Base-by-base conservation (phyloP, 2,329 filamentous ascomycete species). In the Hymenoscyphus scutula region DNA sequence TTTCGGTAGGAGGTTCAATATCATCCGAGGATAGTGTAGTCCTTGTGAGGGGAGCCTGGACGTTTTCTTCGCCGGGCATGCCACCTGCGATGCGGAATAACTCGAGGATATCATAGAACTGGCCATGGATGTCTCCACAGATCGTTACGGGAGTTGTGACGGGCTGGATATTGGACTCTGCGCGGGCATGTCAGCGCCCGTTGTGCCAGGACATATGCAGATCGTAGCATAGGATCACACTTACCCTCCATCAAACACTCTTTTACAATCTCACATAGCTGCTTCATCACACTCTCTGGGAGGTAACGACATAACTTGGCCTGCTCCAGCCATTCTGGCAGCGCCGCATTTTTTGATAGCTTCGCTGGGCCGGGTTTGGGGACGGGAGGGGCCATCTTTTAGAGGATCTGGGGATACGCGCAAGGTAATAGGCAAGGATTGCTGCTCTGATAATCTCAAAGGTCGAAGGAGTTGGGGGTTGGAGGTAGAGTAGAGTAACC, bases 101-200 rank as follows among this genome's bases (percentile, higher is more conserved):
- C 80, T 99, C 95, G 65, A 98, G 86, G 10, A 99, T 83, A 76
- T 99, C 95, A 79, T 99, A 98, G 77, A 98, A 98, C 79, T 99
- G 95, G 71, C 95, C 95, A 78, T 99, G 95, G 66, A 99, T 98
- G 75, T 99, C 95, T 74, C 95, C 95, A 74, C 95, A 98, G 67
- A 99, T 90, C 5, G 95, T 99, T 66, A 99, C 95, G 6, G 95
- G 95, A 0, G 95, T 97, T 60, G 90, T 87, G 23, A 99, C 94
- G n/a, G 95, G 95, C 76, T 98, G 95, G 64, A 99, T 98, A 76
- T 99, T 99, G 68, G 93, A 97, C 79, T 99, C 95, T 96, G 25
- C 19, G 25, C 70, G 53, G 30, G 34, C 51, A 56, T 34, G 55
- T 74, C 56, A 74, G 69, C 41, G 62, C 56, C n/a, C 56, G 27